Evolutionary conservation across 129 eudicot species (phyloP).

Genomic region (Flaveria linearis): DNA sequence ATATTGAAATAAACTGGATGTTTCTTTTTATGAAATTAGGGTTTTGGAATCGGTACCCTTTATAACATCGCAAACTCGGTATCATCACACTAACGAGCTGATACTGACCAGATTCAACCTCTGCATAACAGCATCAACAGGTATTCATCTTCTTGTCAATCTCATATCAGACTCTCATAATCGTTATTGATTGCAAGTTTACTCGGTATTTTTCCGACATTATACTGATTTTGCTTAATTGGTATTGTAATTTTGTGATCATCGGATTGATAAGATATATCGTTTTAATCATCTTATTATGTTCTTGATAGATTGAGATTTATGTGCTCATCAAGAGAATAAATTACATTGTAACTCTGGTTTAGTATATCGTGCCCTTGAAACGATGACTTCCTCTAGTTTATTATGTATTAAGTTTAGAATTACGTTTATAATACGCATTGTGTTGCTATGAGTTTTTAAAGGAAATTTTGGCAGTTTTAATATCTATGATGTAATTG

Average conservation of each 20-base stretch:
- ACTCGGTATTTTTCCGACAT: no score
- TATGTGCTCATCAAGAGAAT: no score
- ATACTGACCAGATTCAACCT: not conserved
- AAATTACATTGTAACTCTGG: no score
- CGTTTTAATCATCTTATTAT: no score
- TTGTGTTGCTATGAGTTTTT: no score
- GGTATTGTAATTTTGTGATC: no score
- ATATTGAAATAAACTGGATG: not conserved
- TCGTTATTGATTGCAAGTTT: not conserved
- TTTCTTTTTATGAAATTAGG: not conserved
- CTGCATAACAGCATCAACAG: constrained; percentile 3
- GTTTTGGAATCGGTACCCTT: constrained; percentile 29
- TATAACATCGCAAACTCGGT: constrained; percentile 29
- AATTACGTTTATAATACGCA: not conserved
- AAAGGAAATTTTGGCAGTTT: no score
- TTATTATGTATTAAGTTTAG: not conserved
- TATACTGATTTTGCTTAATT: no score
- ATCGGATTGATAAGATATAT: no score
- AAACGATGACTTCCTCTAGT: not conserved
- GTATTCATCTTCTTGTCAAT: not conserved
- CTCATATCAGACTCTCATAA: not conserved
- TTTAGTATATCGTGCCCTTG: no score
- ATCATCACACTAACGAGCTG: not conserved
- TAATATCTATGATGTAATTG: no score
- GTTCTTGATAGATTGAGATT: no score